These are phyloP conservation scores for Haplographium delicatum DNA, from an alignment of 495 filamentous ascomycete genomes.

Conservation along the genomic window DNA sequence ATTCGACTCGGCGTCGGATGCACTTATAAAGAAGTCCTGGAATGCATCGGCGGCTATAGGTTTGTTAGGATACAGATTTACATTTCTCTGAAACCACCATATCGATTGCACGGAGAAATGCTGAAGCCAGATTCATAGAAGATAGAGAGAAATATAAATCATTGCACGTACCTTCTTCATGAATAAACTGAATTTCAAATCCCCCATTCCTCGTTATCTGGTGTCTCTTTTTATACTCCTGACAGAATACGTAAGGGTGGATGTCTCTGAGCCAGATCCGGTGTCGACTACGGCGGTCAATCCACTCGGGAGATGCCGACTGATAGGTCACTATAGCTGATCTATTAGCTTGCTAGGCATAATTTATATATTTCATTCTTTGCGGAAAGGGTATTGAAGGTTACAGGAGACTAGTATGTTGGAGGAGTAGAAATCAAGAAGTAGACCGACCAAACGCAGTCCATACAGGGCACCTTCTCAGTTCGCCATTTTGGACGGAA, in stretches of 20 bases:
- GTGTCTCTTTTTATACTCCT: conserved; percentile 42
- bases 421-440: neutral
- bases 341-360: neutral
- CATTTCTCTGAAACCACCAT: too few relatives aligned
- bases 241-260: conserved; percentile 56
- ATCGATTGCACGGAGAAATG: too few relatives aligned
- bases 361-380: neutral
- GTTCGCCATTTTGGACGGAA: conserved; percentile 43
- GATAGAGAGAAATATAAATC: too few relatives aligned
- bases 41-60: conserved; percentile 24
- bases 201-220: conserved; percentile 18
- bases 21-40: conserved; percentile 16
- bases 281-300: conserved; percentile 42
- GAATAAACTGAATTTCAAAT: conserved; percentile 24
- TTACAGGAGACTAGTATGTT: neutral
- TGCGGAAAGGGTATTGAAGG: neutral
- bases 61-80: too few relatives aligned
- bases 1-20: neutral
- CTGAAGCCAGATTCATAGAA: neutral
- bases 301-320: conserved; percentile 51
- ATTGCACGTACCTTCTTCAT: conserved; percentile 16
- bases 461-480: conserved; percentile 60
- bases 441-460: conserved; percentile 56
- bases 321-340: conserved; percentile 52
- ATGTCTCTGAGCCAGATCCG: conserved; percentile 58